Percentiles rank a stretch among this genome's conserved stretches.
phyloP scores from a whole-genome alignment of 73 alveolate species.

The Paramecium sonneborni region DNA sequence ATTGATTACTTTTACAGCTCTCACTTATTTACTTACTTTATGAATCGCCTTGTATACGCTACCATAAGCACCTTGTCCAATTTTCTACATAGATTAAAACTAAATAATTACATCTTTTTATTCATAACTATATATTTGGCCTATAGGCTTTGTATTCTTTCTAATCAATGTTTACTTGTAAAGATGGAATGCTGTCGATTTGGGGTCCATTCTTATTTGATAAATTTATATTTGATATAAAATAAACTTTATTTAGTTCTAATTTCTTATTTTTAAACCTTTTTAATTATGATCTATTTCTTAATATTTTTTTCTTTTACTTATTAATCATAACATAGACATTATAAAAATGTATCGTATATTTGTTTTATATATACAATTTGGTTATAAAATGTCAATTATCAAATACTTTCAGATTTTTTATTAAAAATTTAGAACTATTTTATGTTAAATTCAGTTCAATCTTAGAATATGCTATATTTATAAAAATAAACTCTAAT shows the following conservation, averaged over 20 bases:
- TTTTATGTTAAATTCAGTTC: not conserved
- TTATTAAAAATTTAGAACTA: not conserved
- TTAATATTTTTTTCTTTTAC: not conserved
- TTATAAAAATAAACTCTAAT: not conserved
- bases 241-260: not conserved
- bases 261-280: not conserved
- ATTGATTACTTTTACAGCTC: constrained; percentile 37
- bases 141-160: not conserved
- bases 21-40: not conserved
- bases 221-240: not conserved
- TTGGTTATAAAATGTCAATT: too few relatives aligned
- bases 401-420: too few relatives aligned
- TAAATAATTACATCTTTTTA: constrained; percentile 20
- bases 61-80: constrained; percentile 50
- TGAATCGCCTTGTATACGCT: constrained; percentile 12
- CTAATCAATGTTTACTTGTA: not conserved
- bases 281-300: not conserved
- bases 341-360: too few relatives aligned
- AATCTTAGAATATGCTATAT: not conserved
- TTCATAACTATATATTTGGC: constrained; percentile 13
- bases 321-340: too few relatives aligned
- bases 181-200: constrained; percentile 4
- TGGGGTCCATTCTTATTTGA: constrained; percentile 7
- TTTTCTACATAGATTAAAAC: not conserved
- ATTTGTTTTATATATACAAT: too few relatives aligned